phyloP scores from a whole-genome alignment of 2,329 filamentous ascomycete species.

The Cercospora berteroae region DNA sequence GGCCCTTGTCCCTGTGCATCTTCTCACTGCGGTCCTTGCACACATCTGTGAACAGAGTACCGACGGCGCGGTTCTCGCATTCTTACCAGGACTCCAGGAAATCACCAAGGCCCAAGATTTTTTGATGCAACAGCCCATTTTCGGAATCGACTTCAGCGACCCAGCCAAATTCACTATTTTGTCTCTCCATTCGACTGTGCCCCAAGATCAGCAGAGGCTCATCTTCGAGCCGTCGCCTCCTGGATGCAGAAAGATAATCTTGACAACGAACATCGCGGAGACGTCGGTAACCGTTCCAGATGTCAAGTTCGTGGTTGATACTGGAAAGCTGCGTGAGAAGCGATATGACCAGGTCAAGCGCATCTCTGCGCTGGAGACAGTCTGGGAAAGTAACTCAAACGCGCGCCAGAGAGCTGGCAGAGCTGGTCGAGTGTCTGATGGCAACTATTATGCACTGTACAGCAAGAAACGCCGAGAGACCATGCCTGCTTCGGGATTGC shows the following conservation, averaged over 20 bases:
- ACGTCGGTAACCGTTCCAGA: conserved; percentile 54
- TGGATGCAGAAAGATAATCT: conserved; percentile 50
- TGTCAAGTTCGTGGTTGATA: conserved; percentile 52
- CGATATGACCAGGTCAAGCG: conserved; percentile 43
- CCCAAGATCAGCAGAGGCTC: conserved; percentile 43
- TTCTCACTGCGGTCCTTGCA: conserved; percentile 47
- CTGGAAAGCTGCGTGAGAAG: conserved; percentile 44
- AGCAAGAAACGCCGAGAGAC: conserved; percentile 39
- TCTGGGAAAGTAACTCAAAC: conserved; percentile 51
- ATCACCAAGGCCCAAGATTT: conserved; percentile 40
- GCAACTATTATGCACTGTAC: conserved; percentile 52
- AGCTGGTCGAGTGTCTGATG: conserved; percentile 50
- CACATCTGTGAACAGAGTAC: conserved; percentile 46
- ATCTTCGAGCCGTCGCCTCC: conserved; percentile 43
- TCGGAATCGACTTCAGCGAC: conserved; percentile 46
- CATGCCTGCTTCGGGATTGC: conserved; percentile 36
- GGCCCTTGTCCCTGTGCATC: conserved; percentile 42
- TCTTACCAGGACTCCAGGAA: conserved; percentile 48
- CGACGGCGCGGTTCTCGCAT: conserved; percentile 50
- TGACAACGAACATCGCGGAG: conserved; percentile 54
- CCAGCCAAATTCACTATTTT: conserved; percentile 44
- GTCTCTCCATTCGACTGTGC: conserved; percentile 49
- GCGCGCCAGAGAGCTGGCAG: conserved; percentile 51
- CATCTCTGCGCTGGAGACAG: conserved; percentile 42
- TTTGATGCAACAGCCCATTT: conserved; percentile 17